Percentiles rank a stretch among this genome's conserved stretches.
These are phyloP conservation scores for Sporothrix inflata DNA, from an alignment of 2,329 filamentous ascomycete species.

Conservation along the genomic window DNA sequence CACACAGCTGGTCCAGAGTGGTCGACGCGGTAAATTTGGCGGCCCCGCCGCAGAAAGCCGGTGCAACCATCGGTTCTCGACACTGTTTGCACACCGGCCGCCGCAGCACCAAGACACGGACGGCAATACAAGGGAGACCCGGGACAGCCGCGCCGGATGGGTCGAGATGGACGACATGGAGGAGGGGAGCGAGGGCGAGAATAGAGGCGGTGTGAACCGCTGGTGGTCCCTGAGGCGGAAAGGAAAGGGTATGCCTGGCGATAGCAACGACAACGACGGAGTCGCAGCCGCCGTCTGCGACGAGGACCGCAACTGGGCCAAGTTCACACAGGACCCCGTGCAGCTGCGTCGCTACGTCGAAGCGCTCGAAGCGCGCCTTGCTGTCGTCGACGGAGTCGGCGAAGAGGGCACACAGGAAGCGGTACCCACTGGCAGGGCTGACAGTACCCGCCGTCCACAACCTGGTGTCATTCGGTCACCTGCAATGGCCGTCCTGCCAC, in stretches of 20 bases:
- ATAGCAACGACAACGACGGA: neutral
- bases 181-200: neutral
- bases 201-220: neutral
- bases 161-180: constrained; percentile 25
- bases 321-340: constrained; percentile 35
- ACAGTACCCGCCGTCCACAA: neutral
- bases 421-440: neutral
- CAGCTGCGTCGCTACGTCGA: constrained; percentile 38
- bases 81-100: neutral
- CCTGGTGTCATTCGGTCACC: constrained; percentile 10
- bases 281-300: constrained; percentile 32
- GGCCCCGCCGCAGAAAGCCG: neutral
- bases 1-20: neutral
- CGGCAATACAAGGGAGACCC: neutral
- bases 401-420: neutral
- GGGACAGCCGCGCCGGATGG: constrained; percentile 6
- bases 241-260: neutral
- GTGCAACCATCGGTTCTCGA: constrained; percentile 17
- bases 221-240: neutral
- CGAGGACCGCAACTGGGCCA: constrained; percentile 36
- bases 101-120: neutral
- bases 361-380: constrained; percentile 35
- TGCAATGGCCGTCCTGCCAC: constrained; percentile 11
- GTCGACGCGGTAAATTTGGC: neutral
- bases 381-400: constrained; percentile 24